A percentile compares a stretch with the other conserved stretches of the same genome.
Conservation (phyloP, 768 basidiomycete genomes). For the Trametes gibbosa region DNA sequence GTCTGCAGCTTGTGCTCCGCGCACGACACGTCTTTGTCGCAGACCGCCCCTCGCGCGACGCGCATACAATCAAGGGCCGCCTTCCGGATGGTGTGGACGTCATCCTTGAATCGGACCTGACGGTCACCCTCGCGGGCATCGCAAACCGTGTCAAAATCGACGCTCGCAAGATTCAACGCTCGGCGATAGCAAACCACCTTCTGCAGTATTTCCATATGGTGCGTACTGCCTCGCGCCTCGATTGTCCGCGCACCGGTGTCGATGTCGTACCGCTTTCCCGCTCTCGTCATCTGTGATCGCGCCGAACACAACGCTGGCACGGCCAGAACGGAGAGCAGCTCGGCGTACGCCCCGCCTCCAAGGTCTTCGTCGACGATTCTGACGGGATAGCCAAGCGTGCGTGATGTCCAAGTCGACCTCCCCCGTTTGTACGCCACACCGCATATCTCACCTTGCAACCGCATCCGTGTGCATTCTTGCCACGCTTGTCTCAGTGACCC, state of each 20-base stretch:
- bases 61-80: constrained; percentile 34
- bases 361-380: constrained; percentile 44
- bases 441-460: not conserved
- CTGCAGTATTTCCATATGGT: constrained; percentile 50
- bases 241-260: constrained; percentile 3
- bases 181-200: constrained; percentile 50
- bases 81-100: constrained; percentile 45
- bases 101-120: constrained; percentile 46
- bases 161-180: constrained; percentile 41
- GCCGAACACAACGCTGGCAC: not conserved
- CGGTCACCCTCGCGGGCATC: constrained; percentile 53
- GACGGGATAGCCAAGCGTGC: constrained; percentile 43
- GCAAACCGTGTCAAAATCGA: constrained; percentile 44
- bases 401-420: constrained; percentile 5
- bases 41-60: constrained; percentile 30
- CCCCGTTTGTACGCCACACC: constrained; percentile 9
- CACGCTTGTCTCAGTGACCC: constrained; percentile 33
- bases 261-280: not conserved
- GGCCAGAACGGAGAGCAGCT: constrained; percentile 57
- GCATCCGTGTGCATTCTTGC: not conserved
- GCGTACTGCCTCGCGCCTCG: constrained; percentile 16
- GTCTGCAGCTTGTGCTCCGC: constrained; percentile 44
- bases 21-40: constrained; percentile 44
- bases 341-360: constrained; percentile 58
- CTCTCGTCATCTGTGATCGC: constrained; percentile 9